phyloP scores from a whole-genome alignment of 257 asterid genomes.

The Plantago major region DNA sequence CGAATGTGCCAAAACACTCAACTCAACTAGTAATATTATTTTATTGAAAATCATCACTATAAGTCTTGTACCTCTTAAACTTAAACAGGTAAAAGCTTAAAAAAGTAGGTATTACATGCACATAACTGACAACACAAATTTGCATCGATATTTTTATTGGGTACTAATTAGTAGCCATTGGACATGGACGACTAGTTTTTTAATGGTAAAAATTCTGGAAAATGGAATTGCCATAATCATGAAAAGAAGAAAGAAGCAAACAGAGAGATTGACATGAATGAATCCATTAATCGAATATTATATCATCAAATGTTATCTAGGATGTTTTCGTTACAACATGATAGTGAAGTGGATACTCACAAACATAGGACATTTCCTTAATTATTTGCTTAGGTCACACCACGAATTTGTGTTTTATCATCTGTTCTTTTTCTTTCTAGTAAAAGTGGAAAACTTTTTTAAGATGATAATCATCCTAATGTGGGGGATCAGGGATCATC shows the following conservation, averaged over 20 bases:
- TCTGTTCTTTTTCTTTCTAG: neutral
- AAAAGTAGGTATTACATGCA: too few relatives aligned
- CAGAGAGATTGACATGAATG: neutral
- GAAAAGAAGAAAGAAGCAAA: neutral
- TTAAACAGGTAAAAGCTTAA: too few relatives aligned
- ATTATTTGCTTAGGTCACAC: neutral
- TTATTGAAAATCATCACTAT: too few relatives aligned
- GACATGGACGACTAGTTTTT: too few relatives aligned
- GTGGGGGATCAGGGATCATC: neutral
- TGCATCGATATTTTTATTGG: too few relatives aligned
- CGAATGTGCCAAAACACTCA: too few relatives aligned
- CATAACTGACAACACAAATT: too few relatives aligned
- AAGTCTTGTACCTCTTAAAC: too few relatives aligned
- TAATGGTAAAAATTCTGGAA: too few relatives aligned
- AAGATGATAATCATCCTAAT: neutral
- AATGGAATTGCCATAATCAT: too few relatives aligned
- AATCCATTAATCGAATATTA: neutral
- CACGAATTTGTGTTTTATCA: neutral
- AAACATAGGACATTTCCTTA: neutral
- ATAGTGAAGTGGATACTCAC: constrained; percentile 1
- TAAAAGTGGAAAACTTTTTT: neutral
- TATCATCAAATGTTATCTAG: neutral
- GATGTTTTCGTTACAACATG: neutral
- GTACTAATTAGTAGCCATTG: too few relatives aligned
- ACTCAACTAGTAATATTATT: too few relatives aligned